Percentiles rank a stretch among this genome's conserved stretches.
Evolutionary conservation across 805 yeast species (phyloP).

Genomic region (Saccharomycopsis fibuligera): DNA sequence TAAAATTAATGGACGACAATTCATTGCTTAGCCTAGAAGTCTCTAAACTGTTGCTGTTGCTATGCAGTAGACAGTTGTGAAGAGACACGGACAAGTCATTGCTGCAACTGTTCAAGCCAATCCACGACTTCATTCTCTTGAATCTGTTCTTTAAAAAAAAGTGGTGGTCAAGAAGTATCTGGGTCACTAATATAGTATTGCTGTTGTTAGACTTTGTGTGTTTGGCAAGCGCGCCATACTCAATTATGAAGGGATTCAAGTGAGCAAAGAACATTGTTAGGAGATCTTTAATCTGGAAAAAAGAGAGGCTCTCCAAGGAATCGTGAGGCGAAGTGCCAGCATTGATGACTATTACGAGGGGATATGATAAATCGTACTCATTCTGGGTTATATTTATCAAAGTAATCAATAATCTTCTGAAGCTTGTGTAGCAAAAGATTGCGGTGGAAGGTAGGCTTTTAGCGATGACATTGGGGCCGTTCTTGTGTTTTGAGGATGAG

Average conservation of each 20-base stretch:
- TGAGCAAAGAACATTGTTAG: conserved; percentile 2
- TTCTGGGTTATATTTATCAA: background rate
- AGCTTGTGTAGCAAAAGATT: no score
- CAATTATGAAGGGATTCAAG: conserved; percentile 5
- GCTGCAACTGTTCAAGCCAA: conserved; percentile 30
- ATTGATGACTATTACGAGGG: conserved; percentile 8
- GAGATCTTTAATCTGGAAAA: background rate
- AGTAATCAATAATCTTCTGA: background rate
- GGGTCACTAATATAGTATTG: background rate
- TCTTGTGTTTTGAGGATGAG: no score
- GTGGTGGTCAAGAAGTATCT: background rate
- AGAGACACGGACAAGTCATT: conserved; percentile 25
- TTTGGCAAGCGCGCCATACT: no score
- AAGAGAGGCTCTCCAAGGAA: conserved; percentile 1
- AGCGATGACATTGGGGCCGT: no score
- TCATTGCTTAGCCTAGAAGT: background rate
- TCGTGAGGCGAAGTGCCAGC: background rate
- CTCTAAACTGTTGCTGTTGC: conserved; percentile 30
- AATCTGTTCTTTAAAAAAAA: conserved; percentile 27
- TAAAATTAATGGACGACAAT: conserved; percentile 10
- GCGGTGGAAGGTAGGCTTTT: no score
- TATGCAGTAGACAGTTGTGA: no score
- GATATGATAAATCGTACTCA: conserved; percentile 12
- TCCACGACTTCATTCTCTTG: conserved; percentile 36
- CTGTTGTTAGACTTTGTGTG: no score